Base-by-base conservation (phyloP, 805 yeast species). In the Metschnikowia picachoensis region DNA sequence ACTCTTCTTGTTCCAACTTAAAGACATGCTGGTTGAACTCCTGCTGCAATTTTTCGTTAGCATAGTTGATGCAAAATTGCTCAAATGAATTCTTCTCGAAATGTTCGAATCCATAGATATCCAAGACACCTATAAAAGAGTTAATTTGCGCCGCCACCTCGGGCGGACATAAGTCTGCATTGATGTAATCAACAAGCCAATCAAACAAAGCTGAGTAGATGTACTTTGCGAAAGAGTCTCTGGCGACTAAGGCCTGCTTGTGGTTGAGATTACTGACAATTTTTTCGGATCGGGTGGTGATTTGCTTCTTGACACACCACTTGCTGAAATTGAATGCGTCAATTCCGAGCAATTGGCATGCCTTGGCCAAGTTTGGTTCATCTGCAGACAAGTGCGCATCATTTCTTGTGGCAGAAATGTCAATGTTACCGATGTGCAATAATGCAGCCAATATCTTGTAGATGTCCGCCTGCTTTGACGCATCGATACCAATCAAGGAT, bases 21-120 rank as follows among this genome's bases (percentile, higher is more conserved):
- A 92, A 92, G 44, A 92, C 97, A 60, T 92, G 97, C 72, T 90
- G 97, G 60, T 91, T 92, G 68, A 92, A 92, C 66, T 92, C 97
- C 68, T 92, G 98, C 68, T 92, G 98, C 58, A 92, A 77, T 68
- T 92, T 92, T 72, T 92, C 99, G 68, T 91, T 91, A 37, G 97
- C 97, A 65, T 91, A 91, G 66, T 91, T 91, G 68, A 91, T 91
- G 73, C 99, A 92, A 68, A 92, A 92, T 67, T 92, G 99, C 69
- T 92, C 99, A 61, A 92, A 92, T 8, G 97, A 90, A 69, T 92
- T 92, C 59, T 80, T 83, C 56, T 88, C 91, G 64, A 92, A 92
- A 68, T 92, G 97, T 68, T 92, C 99, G 65, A 92, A 92, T 20
- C 99, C 99, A 62, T 92, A 92, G 58, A 92, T 92, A 83, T 92